Evolutionary conservation across 176 grass and related monocot species (phyloP), one percentile per base, ranked within the genome.

Genomic region (Elaeis guineensis): DNA sequence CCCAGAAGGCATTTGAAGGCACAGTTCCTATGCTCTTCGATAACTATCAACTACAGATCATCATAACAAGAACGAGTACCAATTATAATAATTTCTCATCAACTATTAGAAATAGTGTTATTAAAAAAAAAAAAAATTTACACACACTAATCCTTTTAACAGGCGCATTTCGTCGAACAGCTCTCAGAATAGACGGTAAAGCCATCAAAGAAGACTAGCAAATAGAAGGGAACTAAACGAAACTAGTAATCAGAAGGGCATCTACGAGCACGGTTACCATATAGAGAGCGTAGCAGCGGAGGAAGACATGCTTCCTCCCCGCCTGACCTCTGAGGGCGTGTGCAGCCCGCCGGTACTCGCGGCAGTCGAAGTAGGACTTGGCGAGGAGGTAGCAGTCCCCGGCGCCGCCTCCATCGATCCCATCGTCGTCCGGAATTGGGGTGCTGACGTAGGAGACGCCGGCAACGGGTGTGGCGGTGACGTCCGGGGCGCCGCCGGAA

Each of bases 351-450:
- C 88, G 82, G 74, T 98, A 92, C 84, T 98, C 88, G 17, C 88
- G 84, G 62, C 93, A 98, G 79, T 92, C 88, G 70, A 98, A 89
- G 74, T 88, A 98, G 23, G 93, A 92, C 78, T 98, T 98, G 17
- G 88, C 93, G 52, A 98, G 84, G 61, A 98, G 79, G 82, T 98
- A 98, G 55, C 71, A 80, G 44, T 98, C 93, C 6, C 72, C 82
- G 28, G 28, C 28, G 28, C 28, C 28, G n/a, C 78, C 85, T 2
- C 67, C 69, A 35, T 77, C 75, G 59, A 87, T 77, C 17, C 69
- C 76, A 12, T 91, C 93, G 57, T 98, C 93, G 51, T 86, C 79
- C 8, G 84, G 93, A 49, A 92, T 77, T 16, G 93, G 93, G 15
- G 84, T 98, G 88, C 73, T 86, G 30, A 91, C 78, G 71, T 96